These are phyloP conservation scores for Ustilago trichophora DNA, from an alignment of 1,284 basidiomycete genomes.

Conservation along the genomic window DNA sequence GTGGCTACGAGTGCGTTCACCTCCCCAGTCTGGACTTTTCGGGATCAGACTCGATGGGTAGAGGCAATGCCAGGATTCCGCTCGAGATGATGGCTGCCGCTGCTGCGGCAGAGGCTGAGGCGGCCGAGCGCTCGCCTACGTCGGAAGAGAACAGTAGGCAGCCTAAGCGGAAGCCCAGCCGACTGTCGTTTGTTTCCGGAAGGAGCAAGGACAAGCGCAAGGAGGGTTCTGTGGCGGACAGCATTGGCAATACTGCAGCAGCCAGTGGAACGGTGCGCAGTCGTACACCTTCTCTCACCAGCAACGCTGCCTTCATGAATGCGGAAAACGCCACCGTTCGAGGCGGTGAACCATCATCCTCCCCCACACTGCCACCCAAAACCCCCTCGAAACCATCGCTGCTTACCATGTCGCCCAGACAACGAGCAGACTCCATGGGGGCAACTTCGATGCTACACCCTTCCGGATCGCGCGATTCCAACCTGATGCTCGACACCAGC, in stretches of 20 bases:
- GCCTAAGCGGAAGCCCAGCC: constrained; percentile 51
- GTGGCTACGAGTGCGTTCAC: constrained; percentile 95
- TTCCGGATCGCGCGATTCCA: constrained; percentile 31
- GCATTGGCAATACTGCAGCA: constrained; percentile 6
- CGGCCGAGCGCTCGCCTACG: constrained; percentile 12
- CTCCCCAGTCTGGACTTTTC: constrained; percentile 83
- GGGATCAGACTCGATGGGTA: constrained; percentile 40
- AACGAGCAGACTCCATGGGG: constrained; percentile 50
- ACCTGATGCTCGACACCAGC: constrained; percentile 26
- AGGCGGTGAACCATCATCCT: no score
- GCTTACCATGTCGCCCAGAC: constrained; percentile 24
- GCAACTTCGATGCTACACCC: constrained; percentile 22
- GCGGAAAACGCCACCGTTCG: constrained; percentile 7
- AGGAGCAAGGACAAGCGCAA: constrained; percentile 35
- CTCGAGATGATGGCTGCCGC: constrained; percentile 34
- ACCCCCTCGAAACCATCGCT: constrained; percentile 37
- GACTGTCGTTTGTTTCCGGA: constrained; percentile 51
- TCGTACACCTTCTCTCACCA: constrained; percentile 25
- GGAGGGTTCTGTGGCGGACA: constrained; percentile 28
- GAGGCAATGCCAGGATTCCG: constrained; percentile 53
- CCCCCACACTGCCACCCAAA: no score
- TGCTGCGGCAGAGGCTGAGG: constrained; percentile 19
- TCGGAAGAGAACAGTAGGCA: constrained; percentile 19
- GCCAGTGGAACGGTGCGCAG: constrained; percentile 17
- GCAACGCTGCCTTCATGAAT: constrained; percentile 15